phyloP scores from a whole-genome alignment of 352 stramenopile genomes.

The Pythium phragmiticola region DNA sequence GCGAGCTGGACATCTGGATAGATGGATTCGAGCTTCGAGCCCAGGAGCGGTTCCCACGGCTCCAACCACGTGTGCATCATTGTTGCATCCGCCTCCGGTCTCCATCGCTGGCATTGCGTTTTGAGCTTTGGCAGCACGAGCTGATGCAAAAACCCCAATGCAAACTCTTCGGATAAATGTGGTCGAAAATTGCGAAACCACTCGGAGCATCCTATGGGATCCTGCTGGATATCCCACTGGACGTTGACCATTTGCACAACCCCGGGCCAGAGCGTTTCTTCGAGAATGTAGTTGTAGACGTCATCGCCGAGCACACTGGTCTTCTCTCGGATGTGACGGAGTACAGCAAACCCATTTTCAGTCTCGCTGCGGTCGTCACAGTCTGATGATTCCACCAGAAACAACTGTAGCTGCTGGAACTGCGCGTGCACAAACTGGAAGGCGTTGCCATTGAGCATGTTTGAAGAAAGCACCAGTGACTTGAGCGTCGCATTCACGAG shows the following conservation, averaged over 20 bases:
- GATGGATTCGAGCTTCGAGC: constrained; percentile 43
- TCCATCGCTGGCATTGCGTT: constrained; percentile 67
- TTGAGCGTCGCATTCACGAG: constrained; percentile 65
- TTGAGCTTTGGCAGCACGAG: constrained; percentile 71
- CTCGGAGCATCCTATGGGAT: constrained; percentile 39
- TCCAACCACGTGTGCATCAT: constrained; percentile 79
- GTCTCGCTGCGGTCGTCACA: not conserved
- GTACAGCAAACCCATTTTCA: constrained; percentile 30
- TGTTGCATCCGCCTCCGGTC: constrained; percentile 41
- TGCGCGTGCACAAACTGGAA: constrained; percentile 38
- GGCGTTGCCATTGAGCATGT: constrained; percentile 40
- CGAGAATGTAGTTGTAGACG: constrained; percentile 77
- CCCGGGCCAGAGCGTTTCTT: constrained; percentile 71
- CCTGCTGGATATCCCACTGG: constrained; percentile 49
- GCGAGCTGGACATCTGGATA: constrained; percentile 71
- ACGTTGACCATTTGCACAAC: constrained; percentile 68
- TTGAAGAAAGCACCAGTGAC: constrained; percentile 35
- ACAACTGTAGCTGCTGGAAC: constrained; percentile 53
- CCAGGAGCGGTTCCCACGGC: constrained; percentile 60
- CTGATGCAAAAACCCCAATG: constrained; percentile 51
- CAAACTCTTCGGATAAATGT: constrained; percentile 51
- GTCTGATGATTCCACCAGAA: constrained; percentile 50
- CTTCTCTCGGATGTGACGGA: constrained; percentile 71
- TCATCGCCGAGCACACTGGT: constrained; percentile 52
- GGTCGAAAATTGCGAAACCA: constrained; percentile 49